Conservation (phyloP, 495 filamentous ascomycete species). For the Pyrenula aspistea region DNA sequence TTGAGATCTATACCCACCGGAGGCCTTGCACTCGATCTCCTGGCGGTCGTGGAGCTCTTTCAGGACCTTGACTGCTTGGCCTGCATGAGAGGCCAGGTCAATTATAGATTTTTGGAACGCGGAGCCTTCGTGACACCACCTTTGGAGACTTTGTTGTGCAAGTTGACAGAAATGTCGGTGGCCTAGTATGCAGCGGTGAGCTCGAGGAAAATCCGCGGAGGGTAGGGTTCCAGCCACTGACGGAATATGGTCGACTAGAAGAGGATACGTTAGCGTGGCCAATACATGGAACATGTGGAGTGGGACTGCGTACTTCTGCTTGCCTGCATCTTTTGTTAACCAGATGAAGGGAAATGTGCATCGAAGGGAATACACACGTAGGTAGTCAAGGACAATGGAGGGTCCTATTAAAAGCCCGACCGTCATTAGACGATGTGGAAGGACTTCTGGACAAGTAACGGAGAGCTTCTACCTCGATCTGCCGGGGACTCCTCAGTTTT, state of each 20-base stretch:
- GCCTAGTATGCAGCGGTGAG: slow-evolving; percentile 28
- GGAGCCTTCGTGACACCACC: slow-evolving; percentile 16
- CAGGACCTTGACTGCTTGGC: slow-evolving; percentile 48
- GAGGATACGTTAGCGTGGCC: too few relatives aligned
- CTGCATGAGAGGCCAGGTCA: slow-evolving; percentile 14
- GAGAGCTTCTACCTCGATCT: slow-evolving; percentile 30
- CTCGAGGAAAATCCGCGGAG: slow-evolving; percentile 3
- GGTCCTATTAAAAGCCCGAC: too few relatives aligned
- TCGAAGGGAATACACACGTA: too few relatives aligned
- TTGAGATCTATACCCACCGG: slow-evolving; percentile 30
- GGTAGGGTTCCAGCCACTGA: too few relatives aligned
- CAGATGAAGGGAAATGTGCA: too few relatives aligned
- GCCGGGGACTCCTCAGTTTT: slow-evolving; percentile 29
- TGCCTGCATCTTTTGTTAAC: slow-evolving; percentile 21
- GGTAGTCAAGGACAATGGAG: slow-evolving; percentile 48
- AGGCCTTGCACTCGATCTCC: slow-evolving; percentile 42
- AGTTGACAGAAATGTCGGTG: slow-evolving; percentile 51
- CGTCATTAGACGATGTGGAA: too few relatives aligned
- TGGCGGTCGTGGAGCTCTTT: slow-evolving; percentile 51
- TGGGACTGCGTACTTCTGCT: slow-evolving; percentile 38
- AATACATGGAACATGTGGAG: background rate
- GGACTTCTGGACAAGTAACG: slow-evolving; percentile 15
- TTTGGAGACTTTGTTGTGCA: slow-evolving; percentile 59
- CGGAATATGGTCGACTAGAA: slow-evolving; percentile 48
- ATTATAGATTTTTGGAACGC: background rate